Evolutionary conservation across 2,329 filamentous ascomycete species (phyloP).

Genomic region (Metarhizium robertsii): DNA sequence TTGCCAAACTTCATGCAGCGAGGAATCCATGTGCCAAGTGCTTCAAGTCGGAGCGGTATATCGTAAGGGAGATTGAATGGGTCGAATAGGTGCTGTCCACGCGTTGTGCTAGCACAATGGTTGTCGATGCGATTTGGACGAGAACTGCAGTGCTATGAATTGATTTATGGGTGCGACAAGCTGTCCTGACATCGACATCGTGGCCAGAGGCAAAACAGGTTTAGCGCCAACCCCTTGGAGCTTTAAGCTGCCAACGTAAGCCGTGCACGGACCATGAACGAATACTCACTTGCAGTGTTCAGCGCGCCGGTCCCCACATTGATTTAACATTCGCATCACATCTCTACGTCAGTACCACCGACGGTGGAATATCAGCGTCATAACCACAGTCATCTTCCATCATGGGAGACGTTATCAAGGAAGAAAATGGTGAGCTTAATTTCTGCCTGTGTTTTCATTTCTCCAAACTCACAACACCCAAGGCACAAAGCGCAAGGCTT

Average conservation of each 20-base stretch:
- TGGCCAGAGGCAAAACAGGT: slow-evolving; percentile 22
- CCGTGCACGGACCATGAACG: slow-evolving; percentile 14
- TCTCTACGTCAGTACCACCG: neutral
- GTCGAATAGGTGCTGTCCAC: neutral
- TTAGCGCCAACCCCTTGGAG: slow-evolving; percentile 17
- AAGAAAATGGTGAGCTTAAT: slow-evolving; percentile 25
- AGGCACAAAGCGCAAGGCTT: slow-evolving; percentile 65
- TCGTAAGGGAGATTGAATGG: neutral
- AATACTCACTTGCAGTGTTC: neutral
- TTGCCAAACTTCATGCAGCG: slow-evolving; percentile 86
- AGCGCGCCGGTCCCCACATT: neutral
- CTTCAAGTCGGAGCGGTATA: slow-evolving; percentile 1
- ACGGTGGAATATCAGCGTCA: neutral
- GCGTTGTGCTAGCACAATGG: neutral
- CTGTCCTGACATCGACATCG: slow-evolving; percentile 18
- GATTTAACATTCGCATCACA: neutral
- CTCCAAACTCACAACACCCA: neutral
- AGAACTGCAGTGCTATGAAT: neutral
- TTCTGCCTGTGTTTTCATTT: neutral
- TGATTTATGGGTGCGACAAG: slow-evolving; percentile 2
- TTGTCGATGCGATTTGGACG: neutral
- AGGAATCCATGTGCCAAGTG: slow-evolving; percentile 58
- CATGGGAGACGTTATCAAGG: slow-evolving; percentile 13
- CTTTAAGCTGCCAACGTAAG: slow-evolving; percentile 18
- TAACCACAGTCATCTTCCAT: neutral